phyloP scores from a whole-genome alignment of 1,139 yeast genomes.

The Suhomyces ambrosiae region DNA sequence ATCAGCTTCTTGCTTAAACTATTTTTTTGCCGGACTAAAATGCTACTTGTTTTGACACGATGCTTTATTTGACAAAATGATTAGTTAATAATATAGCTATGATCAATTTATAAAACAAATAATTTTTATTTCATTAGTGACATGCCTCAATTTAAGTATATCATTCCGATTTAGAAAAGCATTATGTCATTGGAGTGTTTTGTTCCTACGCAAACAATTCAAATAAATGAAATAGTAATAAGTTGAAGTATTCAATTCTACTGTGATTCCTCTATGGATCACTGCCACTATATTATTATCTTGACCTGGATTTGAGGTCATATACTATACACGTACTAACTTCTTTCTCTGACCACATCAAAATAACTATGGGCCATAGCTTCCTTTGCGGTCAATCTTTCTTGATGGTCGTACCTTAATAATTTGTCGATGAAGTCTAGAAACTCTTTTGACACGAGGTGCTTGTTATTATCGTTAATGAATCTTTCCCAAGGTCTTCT shows the following conservation, averaged over 20 bases:
- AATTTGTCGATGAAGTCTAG: slow-evolving; percentile 82
- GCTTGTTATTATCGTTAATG: slow-evolving; percentile 71
- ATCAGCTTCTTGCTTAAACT: too few relatives aligned
- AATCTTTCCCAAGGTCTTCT: slow-evolving; percentile 90
- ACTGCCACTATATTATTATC: slow-evolving; percentile 2
- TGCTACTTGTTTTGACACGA: too few relatives aligned
- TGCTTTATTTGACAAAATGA: too few relatives aligned
- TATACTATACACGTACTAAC: slow-evolving; percentile 7
- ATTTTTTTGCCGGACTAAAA: too few relatives aligned
- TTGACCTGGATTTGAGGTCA: slow-evolving; percentile 4
- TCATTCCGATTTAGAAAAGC: too few relatives aligned
- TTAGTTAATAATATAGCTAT: too few relatives aligned
- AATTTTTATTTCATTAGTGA: too few relatives aligned
- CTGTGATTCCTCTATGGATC: background rate
- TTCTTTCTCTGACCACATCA: slow-evolving; percentile 28
- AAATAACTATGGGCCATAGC: slow-evolving; percentile 89
- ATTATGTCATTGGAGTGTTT: too few relatives aligned
- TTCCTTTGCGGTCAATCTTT: slow-evolving; percentile 89
- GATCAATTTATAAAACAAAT: too few relatives aligned
- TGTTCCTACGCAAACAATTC: too few relatives aligned
- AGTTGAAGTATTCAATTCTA: background rate
- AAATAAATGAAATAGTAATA: too few relatives aligned
- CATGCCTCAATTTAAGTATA: too few relatives aligned
- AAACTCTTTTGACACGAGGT: slow-evolving; percentile 67
- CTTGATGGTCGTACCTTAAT: slow-evolving; percentile 91